Evolutionary conservation across 2,329 filamentous ascomycete species (phyloP).

Genomic region (Ophiostoma fasciatum): DNA sequence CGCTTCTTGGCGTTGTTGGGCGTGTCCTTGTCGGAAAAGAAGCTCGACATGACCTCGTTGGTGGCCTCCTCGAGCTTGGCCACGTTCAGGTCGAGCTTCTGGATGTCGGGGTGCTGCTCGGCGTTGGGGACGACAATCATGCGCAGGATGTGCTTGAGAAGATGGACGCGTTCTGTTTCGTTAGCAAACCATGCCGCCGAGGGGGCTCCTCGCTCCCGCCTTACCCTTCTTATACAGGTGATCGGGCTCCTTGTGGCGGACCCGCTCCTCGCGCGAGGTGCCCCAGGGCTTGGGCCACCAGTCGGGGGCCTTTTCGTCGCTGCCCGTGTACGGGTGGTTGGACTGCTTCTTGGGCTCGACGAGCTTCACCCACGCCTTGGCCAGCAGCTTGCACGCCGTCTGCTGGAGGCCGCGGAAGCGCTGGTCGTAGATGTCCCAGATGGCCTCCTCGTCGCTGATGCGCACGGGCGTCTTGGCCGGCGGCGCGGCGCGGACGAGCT

Average conservation of each 20-base stretch:
- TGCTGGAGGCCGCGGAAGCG: constrained; percentile 55
- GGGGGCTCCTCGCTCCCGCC: too few species aligned
- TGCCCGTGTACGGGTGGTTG: constrained; percentile 56
- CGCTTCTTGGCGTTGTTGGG: constrained; percentile 39
- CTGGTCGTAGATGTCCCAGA: constrained; percentile 45
- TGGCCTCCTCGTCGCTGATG: constrained; percentile 37
- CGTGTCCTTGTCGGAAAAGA: constrained; percentile 41
- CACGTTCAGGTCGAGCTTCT: constrained; percentile 37
- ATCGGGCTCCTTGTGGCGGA: constrained; percentile 59
- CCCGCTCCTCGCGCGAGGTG: constrained; percentile 32
- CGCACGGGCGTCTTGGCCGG: constrained; percentile 29
- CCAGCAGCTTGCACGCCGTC: constrained; percentile 54
- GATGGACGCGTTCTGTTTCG: constrained; percentile 37
- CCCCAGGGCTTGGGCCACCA: constrained; percentile 52
- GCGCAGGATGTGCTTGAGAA: constrained; percentile 45
- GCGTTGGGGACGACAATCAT: constrained; percentile 37
- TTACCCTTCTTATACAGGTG: constrained; percentile 54
- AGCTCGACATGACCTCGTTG: constrained; percentile 40
- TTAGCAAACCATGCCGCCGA: too few species aligned
- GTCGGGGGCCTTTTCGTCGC: constrained; percentile 44
- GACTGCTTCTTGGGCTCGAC: constrained; percentile 68
- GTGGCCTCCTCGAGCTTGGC: constrained; percentile 43
- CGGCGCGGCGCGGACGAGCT: constrained; percentile 20
- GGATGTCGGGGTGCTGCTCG: constrained; percentile 35
- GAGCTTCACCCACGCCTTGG: constrained; percentile 61